Base-by-base conservation (phyloP, 345 rosid genomes). In the Barbarea vulgaris region DNA sequence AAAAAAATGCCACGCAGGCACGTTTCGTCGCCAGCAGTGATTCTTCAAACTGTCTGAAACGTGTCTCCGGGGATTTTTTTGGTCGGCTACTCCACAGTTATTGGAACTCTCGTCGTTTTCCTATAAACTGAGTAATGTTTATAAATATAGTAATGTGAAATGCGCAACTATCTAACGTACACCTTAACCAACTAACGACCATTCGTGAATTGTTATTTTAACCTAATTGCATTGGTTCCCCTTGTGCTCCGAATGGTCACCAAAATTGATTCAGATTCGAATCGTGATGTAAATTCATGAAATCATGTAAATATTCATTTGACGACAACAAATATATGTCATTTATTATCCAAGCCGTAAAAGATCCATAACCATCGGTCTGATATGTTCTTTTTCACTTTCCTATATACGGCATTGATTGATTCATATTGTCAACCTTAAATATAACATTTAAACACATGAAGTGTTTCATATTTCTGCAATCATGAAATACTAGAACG, bases 11-110 rank as follows among this genome's bases (percentile, higher is more conserved):
- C 69, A 76, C 74, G 69, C 31, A 76, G 54, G 80, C 55, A 67
- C 69, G 74, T 67, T 75, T 75, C 17, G 52, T 39, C n/a, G 79
- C 67, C 74, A 75, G 63, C n/a, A 75, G 33, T 59, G 62, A 64
- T 52, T 56, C 42, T 53, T 15, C 13, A 42, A 53, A 64, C 33
- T 75, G 79, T 75, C 79, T 51, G 37, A 75, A 75, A 53, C 75
- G 80, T 76, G 80, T 76, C 51, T 69, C 58, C 28, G 56, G 64
- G 75, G 65, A 62, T 69, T 13, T 76, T 70, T 70, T 61, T 67
- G 69, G 80, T 76, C 80, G 80, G 80, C 75, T 76, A 76, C 50
- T 76, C 80, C 74, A 44, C 70, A 62, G 53, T 69, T 69, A 76
- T 69, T 69, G 75, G 75, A 62, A 44, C 51, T 53, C 69, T 76